phyloP scores from a whole-genome alignment of 2,329 filamentous ascomycete genomes.

The Monosporascus sp. region DNA sequence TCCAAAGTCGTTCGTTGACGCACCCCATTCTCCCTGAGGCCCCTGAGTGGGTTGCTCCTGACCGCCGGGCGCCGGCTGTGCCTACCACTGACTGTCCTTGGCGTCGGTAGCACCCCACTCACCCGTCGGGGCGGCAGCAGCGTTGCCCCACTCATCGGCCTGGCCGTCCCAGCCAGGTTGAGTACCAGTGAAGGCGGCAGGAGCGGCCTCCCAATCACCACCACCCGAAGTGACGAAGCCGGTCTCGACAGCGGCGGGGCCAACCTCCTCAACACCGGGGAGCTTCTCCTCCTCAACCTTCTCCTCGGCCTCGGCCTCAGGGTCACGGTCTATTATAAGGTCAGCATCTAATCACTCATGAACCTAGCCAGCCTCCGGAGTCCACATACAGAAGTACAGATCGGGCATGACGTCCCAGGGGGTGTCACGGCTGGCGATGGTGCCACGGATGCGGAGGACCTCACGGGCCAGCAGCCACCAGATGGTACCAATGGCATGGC shows the following conservation, averaged over 20 bases:
- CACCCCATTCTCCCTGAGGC: slow-evolving; percentile 32
- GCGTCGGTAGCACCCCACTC: slow-evolving; percentile 64
- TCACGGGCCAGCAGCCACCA: slow-evolving; percentile 99
- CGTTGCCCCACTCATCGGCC: slow-evolving; percentile 54
- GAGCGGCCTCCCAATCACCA: slow-evolving; percentile 82
- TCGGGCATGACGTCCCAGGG: slow-evolving; percentile 99
- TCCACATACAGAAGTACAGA: slow-evolving; percentile 87
- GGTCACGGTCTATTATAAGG: slow-evolving; percentile 71
- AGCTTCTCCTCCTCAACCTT: slow-evolving; percentile 92
- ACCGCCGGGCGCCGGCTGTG: neutral
- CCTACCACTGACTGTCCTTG: slow-evolving; percentile 29
- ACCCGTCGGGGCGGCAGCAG: slow-evolving; percentile 57
- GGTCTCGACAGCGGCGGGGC: slow-evolving; percentile 68
- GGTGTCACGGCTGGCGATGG: slow-evolving; percentile 89
- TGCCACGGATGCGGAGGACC: slow-evolving; percentile 97
- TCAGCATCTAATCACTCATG: slow-evolving; percentile 8
- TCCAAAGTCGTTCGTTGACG: slow-evolving; percentile 3
- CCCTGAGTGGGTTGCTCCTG: neutral
- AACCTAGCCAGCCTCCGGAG: neutral
- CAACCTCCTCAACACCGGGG: slow-evolving; percentile 78
- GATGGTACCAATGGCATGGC: slow-evolving; percentile 95
- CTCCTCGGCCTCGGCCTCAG: slow-evolving; percentile 99
- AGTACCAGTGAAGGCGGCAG: slow-evolving; percentile 63
- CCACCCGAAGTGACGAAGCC: slow-evolving; percentile 59
- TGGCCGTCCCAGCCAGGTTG: slow-evolving; percentile 45